Percentiles rank a stretch among this genome's conserved stretches.
These are phyloP conservation scores for Camellia granthamiana DNA, from an alignment of 148 eudicot genomes.

Conservation along the genomic window DNA sequence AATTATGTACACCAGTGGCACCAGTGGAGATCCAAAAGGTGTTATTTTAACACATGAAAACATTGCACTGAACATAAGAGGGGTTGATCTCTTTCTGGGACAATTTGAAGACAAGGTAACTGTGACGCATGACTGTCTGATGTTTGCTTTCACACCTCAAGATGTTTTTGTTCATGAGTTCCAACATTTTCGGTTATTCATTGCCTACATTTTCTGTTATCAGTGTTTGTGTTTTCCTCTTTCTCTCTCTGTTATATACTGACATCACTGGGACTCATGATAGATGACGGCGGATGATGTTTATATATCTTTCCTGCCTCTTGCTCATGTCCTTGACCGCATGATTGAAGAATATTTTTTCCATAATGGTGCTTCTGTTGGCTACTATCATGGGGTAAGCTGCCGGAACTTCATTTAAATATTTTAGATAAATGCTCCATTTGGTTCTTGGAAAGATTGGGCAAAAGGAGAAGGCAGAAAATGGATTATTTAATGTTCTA, in stretches of 20 bases:
- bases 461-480: neutral
- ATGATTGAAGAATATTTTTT: slow-evolving; percentile 91
- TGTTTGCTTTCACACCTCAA: neutral
- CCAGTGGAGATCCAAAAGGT: slow-evolving; percentile 98
- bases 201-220: neutral
- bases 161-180: slow-evolving; percentile 1
- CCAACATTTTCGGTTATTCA: neutral
- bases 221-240: neutral
- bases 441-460: slow-evolving; percentile 8
- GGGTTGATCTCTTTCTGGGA: slow-evolving; percentile 77
- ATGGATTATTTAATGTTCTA: neutral
- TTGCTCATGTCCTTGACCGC: slow-evolving; percentile 97
- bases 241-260: slow-evolving; percentile 5
- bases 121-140: neutral
- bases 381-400: slow-evolving; percentile 94
- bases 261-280: slow-evolving; percentile 14
- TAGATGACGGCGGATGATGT: slow-evolving; percentile 92
- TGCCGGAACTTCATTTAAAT: slow-evolving; percentile 12
- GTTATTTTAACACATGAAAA: slow-evolving; percentile 91
- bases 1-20: slow-evolving; percentile 98
- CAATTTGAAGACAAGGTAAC: slow-evolving; percentile 92
- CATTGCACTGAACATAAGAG: slow-evolving; percentile 45
- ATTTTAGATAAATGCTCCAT: neutral
- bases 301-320: slow-evolving; percentile 89
- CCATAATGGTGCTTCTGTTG: slow-evolving; percentile 95